A percentile compares a stretch with the other conserved stretches of the same genome.
Evolutionary conservation across 495 filamentous ascomycete species (phyloP).

Genomic region (Xylaria castorea): DNA sequence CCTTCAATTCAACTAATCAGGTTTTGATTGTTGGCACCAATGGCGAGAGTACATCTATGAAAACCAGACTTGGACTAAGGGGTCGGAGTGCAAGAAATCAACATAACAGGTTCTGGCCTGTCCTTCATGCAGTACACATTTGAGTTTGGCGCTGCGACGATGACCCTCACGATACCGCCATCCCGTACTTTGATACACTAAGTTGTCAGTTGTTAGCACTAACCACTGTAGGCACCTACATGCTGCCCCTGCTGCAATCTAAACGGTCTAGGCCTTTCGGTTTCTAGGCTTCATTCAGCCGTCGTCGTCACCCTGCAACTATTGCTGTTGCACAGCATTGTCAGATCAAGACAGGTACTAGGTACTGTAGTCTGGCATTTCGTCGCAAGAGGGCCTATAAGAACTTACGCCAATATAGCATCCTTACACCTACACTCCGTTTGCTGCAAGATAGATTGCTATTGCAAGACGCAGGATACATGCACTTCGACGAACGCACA

Average conservation of each 20-base stretch:
- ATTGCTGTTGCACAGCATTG: slow-evolving; percentile 5
- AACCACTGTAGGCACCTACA: background rate
- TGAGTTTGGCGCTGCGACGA: slow-evolving; percentile 28
- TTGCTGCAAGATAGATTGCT: slow-evolving; percentile 7
- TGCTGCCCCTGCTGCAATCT: background rate
- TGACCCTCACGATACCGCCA: slow-evolving; percentile 26
- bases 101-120: slow-evolving; percentile 8
- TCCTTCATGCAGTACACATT: slow-evolving; percentile 13
- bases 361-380: background rate
- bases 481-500: slow-evolving; percentile 11
- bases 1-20: slow-evolving; percentile 12
- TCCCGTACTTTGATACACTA: slow-evolving; percentile 4
- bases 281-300: slow-evolving; percentile 2
- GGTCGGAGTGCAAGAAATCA: background rate
- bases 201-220: background rate
- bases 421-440: background rate
- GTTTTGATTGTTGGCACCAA: slow-evolving; percentile 16
- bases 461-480: background rate
- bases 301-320: slow-evolving; percentile 5
- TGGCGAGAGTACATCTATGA: slow-evolving; percentile 7
- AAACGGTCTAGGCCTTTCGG: slow-evolving; percentile 14
- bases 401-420: background rate
- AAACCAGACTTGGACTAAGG: slow-evolving; percentile 5
- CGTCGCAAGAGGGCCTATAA: background rate
- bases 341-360: slow-evolving; percentile 5